Base-by-base conservation (phyloP, 495 filamentous ascomycete genomes). In the Aspergillus haitiensis region DNA sequence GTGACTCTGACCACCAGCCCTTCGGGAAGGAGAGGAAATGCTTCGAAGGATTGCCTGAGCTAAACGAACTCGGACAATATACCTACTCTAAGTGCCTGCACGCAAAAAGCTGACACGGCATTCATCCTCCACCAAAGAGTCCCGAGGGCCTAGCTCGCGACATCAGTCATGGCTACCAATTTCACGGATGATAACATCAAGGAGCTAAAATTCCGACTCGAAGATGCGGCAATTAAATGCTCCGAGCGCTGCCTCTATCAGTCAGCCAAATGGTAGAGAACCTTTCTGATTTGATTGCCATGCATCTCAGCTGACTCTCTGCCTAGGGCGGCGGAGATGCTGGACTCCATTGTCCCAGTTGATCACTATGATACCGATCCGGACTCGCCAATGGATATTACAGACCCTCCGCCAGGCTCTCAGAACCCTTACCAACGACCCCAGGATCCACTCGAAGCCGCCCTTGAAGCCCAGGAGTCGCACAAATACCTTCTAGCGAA, bases 171-270 rank as follows among this genome's bases (percentile, higher is more conserved):
- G 78, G 74, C 66, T 16, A 62, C 59, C 46, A 61, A 68, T 34
- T 69, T 79, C 42, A 75, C 70, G 0, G 70, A 75, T 16, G 76
- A 78, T 6, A 70, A 71, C 21, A 69, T 79, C 52, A 71, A 70
- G 48, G 75, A 83, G 58, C 72, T 88, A 32, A 80, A 85, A 68
- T 81, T 78, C 27, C 81, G 86, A 8, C 81, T 98, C 45, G 90
- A 96, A 68, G 86, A 89, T 58, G 91, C 93, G 21, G 86, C 91
- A 0, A 81, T 96, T 2, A 91, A 92, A 67, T 97, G 92, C 78
- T 94, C 91, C 0, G 95, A 99, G 64, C 80, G 95, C 68, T 96
- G 95, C 76, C 83, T 99, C 3, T 98, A 97, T 71, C 92, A 97
- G 63, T 92, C 92, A 13, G 87, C 95, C 12, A 99, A 98, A 87